Evolutionary conservation across 306 rosid species (phyloP), one percentile per base, ranked within the genome.

Genomic region (Acacia acuminata): DNA sequence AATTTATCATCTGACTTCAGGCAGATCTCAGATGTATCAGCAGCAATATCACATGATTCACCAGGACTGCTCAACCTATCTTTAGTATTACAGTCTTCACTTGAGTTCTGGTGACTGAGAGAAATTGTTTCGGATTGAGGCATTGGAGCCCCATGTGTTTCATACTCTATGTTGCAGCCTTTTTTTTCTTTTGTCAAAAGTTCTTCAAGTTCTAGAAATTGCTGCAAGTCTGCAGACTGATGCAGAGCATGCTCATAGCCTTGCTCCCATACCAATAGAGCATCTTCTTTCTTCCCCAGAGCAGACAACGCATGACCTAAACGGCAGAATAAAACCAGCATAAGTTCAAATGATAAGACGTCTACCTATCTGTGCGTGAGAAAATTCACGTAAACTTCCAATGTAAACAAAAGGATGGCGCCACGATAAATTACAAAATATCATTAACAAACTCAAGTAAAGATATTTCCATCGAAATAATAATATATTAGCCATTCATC

Each of bases 181-280:
- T 86, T 90, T 88, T 90, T 94, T 83, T 84, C 91, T 83, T 38
- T 75, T 32, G 77, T 79, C 80, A 96, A 71, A 64, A 96, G 98
- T 84, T 91, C 94, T 88, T 90, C 96, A 85, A 96, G 90, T 82
- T 94, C 99, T 47, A 96, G 84, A 88, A 96, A 83, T 83, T 94
- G 98, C 84, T 94, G 92, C 84, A 96, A 83, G 79, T 96, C 99
- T 53, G 97, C 84, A 85, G 94, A 87, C 83, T 88, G 91, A 85
- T 78, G 55, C 77, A 91, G 71, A 66, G 96, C 98, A 58, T 85
- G 92, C 73, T 90, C 94, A 82, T 90, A 88, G 61, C 99, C 99
- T 90, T 88, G 90, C 88, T 92, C 94, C 99, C 96, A 96, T n/a
- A 89, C 91, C 84, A 86, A 82, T 40, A 94, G 71, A 50, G 99